phyloP scores from a whole-genome alignment of 2,329 filamentous ascomycete genomes.

The Phyllosticta citribraziliensis region DNA sequence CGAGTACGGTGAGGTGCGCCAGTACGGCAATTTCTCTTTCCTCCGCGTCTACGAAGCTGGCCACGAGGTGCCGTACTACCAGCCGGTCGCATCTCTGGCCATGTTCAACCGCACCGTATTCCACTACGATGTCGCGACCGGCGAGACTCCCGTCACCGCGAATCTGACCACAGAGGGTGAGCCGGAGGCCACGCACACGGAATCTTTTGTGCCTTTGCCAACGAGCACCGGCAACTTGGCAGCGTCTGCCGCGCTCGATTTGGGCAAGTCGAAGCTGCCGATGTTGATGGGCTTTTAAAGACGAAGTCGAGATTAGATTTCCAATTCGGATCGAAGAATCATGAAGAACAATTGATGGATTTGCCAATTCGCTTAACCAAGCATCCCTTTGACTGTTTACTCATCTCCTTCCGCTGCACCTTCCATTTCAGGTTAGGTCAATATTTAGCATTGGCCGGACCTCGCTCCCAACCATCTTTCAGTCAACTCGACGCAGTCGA shows the following conservation, averaged over 20 bases:
- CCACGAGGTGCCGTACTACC: conserved; percentile 33
- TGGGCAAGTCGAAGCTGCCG: background rate
- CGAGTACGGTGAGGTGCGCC: conserved; percentile 32
- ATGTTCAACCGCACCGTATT: conserved; percentile 29
- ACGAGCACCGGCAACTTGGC: conserved; percentile 2
- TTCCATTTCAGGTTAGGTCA: background rate
- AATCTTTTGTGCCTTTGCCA: conserved; percentile 27
- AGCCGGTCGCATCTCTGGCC: conserved; percentile 27
- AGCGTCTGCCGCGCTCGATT: background rate
- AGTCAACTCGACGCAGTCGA: background rate
- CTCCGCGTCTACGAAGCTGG: conserved; percentile 29
- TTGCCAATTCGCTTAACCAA: no score
- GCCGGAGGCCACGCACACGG: conserved; percentile 31
- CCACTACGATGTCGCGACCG: conserved; percentile 27
- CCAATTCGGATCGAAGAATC: background rate
- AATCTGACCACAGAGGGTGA: conserved; percentile 23
- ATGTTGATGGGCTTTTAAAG: conserved; percentile 1
- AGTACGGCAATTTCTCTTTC: conserved; percentile 33
- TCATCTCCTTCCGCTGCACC: background rate
- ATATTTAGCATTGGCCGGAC: background rate
- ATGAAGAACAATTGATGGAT: no score
- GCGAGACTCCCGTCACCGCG: conserved; percentile 23
- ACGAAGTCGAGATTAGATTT: background rate
- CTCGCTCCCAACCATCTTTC: background rate
- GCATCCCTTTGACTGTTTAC: no score